Percentiles rank a stretch among this genome's conserved stretches.
Evolutionary conservation across 345 rosid genomes (phyloP).

Genomic region (Anacardium occidentale): DNA sequence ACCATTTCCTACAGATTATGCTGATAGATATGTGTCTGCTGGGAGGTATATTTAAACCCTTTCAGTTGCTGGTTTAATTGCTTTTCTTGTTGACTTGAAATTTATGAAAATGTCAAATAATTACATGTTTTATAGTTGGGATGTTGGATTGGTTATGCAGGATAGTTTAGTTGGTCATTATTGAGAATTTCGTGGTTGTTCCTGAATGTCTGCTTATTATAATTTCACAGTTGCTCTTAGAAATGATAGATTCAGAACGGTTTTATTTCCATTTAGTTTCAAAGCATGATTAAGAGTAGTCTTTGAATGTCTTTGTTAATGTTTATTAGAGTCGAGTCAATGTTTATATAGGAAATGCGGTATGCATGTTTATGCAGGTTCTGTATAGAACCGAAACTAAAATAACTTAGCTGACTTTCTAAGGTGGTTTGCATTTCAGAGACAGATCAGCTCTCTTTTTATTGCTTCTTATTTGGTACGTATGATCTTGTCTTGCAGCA

Average conservation of each 20-base stretch:
- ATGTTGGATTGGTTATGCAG: not conserved
- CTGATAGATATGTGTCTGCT: slow-evolving; percentile 94
- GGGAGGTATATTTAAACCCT: slow-evolving; percentile 59
- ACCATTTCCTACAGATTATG: slow-evolving; percentile 81
- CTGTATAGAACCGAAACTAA: too few relatives aligned
- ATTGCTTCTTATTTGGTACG: slow-evolving; percentile 17
- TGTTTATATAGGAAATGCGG: not conserved
- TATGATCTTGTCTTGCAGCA: slow-evolving; percentile 42
- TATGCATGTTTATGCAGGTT: not conserved
- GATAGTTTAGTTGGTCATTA: slow-evolving; percentile 7
- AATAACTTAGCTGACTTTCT: not conserved
- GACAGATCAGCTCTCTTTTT: slow-evolving; percentile 7
- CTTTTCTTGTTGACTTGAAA: not conserved
- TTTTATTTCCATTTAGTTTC: not conserved
- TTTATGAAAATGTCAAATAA: not conserved
- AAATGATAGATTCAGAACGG: not conserved
- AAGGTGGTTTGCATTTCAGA: slow-evolving; percentile 1
- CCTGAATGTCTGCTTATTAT: not conserved
- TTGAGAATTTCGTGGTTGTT: not conserved
- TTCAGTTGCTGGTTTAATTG: not conserved
- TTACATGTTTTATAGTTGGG: not conserved
- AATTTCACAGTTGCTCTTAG: not conserved
- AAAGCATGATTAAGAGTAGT: not conserved
- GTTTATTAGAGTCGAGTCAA: not conserved
- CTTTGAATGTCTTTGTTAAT: not conserved